phyloP scores from a whole-genome alignment of 2,329 filamentous ascomycete species.

The Lachnellula hyalina region DNA sequence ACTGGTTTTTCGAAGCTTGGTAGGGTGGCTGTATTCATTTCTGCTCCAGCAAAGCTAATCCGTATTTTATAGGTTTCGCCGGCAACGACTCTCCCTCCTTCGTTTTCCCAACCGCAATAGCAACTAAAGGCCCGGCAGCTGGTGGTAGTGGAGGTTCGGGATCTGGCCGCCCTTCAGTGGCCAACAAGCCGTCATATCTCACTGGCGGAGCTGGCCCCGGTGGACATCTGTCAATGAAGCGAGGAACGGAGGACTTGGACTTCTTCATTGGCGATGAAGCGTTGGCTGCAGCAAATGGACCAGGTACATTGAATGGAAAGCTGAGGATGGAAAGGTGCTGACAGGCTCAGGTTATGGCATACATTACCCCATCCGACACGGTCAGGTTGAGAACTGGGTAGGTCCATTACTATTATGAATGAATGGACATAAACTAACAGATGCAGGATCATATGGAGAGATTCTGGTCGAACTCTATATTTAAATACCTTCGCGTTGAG shows the following conservation, averaged over 20 bases:
- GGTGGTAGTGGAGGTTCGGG: conserved; percentile 70
- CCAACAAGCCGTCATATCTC: conserved; percentile 91
- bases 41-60: neutral
- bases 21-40: conserved; percentile 40
- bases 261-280: conserved; percentile 99
- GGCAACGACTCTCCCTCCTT: conserved; percentile 99
- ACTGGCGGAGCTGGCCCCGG: conserved; percentile 81
- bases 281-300: conserved; percentile 73
- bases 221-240: conserved; percentile 82
- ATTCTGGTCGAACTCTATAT: conserved; percentile 99
- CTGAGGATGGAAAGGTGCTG: conserved; percentile 5
- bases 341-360: conserved; percentile 72
- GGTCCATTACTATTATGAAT: conserved; percentile 21
- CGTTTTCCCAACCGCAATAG: conserved; percentile 98
- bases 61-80: conserved; percentile 68
- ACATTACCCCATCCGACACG: conserved; percentile 96
- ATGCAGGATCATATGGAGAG: conserved; percentile 93
- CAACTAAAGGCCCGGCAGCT: conserved; percentile 75
- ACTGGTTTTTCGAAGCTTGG: conserved; percentile 99
- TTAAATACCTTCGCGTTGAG: conserved; percentile 97
- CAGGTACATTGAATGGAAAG: conserved; percentile 48
- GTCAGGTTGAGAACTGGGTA: conserved; percentile 99
- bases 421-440: conserved; percentile 13
- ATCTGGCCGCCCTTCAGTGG: conserved; percentile 83
- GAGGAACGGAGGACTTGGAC: conserved; percentile 94